Conservation (phyloP, 139 green algal genomes). For the Pleodorina starrii region DNA sequence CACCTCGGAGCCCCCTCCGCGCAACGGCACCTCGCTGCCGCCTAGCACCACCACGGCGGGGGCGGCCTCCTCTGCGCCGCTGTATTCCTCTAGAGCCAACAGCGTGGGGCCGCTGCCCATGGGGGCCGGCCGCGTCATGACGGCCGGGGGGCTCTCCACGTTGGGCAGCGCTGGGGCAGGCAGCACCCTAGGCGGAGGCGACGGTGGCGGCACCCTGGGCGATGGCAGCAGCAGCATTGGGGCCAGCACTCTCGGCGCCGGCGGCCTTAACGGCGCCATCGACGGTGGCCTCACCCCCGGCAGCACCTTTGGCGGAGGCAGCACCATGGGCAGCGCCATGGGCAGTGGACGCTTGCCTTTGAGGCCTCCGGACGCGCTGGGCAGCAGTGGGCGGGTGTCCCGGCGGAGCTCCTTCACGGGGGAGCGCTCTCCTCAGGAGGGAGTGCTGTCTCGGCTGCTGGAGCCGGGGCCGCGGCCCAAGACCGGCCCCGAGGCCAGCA, state of each 20-base stretch:
- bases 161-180: neutral
- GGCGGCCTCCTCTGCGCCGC: neutral
- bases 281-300: neutral
- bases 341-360: neutral
- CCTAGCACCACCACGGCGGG: neutral
- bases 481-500: neutral
- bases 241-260: neutral
- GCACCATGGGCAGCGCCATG: neutral
- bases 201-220: neutral
- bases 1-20: neutral
- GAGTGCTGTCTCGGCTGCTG: constrained; percentile 1
- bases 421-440: neutral
- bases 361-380: neutral
- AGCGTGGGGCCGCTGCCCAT: constrained; percentile 17
- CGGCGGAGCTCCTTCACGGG: constrained; percentile 41
- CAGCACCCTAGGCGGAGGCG: neutral
- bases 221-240: neutral
- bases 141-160: neutral
- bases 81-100: constrained; percentile 31
- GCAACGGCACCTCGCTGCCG: neutral
- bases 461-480: neutral
- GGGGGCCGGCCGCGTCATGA: constrained; percentile 8
- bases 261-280: neutral
- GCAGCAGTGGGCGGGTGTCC: neutral
- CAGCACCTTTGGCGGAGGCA: neutral